A percentile compares a stretch with the other conserved stretches of the same genome.
Conservation (phyloP, 495 filamentous ascomycete genomes). For the Geopyxis carbonaria region DNA sequence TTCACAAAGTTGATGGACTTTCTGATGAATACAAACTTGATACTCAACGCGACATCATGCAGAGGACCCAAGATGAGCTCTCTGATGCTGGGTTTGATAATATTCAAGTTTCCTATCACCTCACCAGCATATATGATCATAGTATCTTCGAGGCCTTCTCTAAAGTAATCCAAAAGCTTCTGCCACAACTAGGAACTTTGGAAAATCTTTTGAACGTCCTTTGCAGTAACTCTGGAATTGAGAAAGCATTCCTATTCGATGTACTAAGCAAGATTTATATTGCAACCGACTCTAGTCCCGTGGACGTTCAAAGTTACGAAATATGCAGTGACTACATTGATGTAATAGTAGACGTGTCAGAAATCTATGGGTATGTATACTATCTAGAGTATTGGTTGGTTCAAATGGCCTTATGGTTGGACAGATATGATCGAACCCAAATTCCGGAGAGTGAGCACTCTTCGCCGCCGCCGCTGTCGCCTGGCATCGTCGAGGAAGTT, state of each 20-base stretch:
- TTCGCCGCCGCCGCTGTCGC: conserved; percentile 3
- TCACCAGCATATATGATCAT: conserved; percentile 95
- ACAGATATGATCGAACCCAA: conserved; percentile 22
- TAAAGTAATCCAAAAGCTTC: conserved; percentile 93
- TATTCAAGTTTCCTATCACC: conserved; percentile 76
- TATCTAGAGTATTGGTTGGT: background rate
- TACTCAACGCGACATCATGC: conserved; percentile 83
- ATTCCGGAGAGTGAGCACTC: conserved; percentile 5
- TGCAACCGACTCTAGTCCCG: conserved; percentile 80
- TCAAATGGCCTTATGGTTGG: background rate
- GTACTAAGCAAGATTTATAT: conserved; percentile 96
- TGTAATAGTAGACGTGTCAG: conserved; percentile 86
- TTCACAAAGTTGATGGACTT: conserved; percentile 92
- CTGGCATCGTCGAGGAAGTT: background rate
- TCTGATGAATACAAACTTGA: conserved; percentile 89
- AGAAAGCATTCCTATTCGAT: conserved; percentile 95
- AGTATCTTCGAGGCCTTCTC: conserved; percentile 95
- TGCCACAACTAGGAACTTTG: conserved; percentile 77
- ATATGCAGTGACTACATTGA: conserved; percentile 97
- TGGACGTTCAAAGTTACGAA: conserved; percentile 86
- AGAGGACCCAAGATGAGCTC: conserved; percentile 93
- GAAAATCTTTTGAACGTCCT: conserved; percentile 84
- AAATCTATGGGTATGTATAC: conserved; percentile 56
- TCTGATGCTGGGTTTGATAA: conserved; percentile 83
- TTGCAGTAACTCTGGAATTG: conserved; percentile 74